Evolutionary conservation across 495 filamentous ascomycete species (phyloP), one percentile per base, ranked within the genome.

Genomic region (Articulospora tetracladia): DNA sequence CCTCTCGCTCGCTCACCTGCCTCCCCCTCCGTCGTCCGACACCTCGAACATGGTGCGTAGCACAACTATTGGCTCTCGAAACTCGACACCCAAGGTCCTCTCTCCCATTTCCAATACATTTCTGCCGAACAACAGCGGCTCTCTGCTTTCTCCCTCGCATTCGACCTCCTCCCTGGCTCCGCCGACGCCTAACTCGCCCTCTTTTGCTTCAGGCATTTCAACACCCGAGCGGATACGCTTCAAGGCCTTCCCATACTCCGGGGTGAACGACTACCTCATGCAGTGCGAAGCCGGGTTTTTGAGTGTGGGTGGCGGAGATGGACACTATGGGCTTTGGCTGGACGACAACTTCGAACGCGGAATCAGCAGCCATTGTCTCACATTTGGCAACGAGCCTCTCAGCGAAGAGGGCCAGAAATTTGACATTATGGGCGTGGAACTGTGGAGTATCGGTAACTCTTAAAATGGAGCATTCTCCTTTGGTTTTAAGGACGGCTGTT

Each of bases 171-270:
- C 49, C 20, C 73, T 69, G 30, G 56, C 68, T 64, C 59, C 65
- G 48, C 66, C 68, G 58, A 55, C 59, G 53, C 57, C 65, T 25
- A 47, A 60, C 53, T 69, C 62, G 47, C 70, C 62, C 58, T 70
- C 61, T 64, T 67, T 61, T 66, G 62, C 60, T 58, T 70, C 68
- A n/a, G 61, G 70, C 30, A 64, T 71, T 0, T 64, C 68, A 15
- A 52, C 67, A 27, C 70, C 76, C 44, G 73, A 76, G 53, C 78
- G 86, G 28, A 88, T 96, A 65, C 86, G 91, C 7, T 98, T 98
- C 81, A 96, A 97, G 72, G 93, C 93, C 0, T 98, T 97, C 70
- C 93, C 92, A 0, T 98, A 97, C 68, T 93, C 88, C 61, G 94
- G 94, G 7, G 83, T 93, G 17, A 98, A 98, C 72, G 94, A 98